These are phyloP conservation scores for Phytophthora meadii DNA, from an alignment of 352 stramenopile species.

Conservation along the genomic window DNA sequence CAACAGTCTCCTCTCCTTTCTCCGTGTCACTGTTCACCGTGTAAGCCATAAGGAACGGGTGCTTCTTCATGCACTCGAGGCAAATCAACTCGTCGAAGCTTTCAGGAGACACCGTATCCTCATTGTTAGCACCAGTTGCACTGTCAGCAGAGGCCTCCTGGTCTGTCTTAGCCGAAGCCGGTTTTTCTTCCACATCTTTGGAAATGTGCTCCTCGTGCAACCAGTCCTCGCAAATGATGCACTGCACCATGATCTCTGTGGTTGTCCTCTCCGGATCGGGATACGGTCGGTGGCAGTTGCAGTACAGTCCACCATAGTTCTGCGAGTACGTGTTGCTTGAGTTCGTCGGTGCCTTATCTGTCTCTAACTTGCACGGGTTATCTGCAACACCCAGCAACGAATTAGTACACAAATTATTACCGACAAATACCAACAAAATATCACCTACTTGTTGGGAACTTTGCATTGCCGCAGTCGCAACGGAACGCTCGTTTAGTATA, in stretches of 20 bases:
- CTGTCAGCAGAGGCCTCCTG: conserved; percentile 5
- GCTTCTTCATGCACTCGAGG: conserved; percentile 65
- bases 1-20: conserved; percentile 8
- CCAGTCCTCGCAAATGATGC: conserved; percentile 82
- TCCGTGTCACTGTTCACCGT: conserved; percentile 37
- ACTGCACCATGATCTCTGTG: conserved; percentile 78
- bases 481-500: conserved; percentile 82
- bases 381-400: conserved; percentile 23
- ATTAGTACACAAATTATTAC: background rate
- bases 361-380: conserved; percentile 59
- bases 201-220: conserved; percentile 78
- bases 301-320: conserved; percentile 76
- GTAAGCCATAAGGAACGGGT: conserved; percentile 71
- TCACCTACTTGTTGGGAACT: conserved; percentile 48
- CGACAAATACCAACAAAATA: too few relatives aligned
- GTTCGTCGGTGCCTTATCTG: conserved; percentile 61
- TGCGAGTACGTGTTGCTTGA: conserved; percentile 73
- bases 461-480: conserved; percentile 77
- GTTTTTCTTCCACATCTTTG: conserved; percentile 9
- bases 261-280: conserved; percentile 75
- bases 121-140: conserved; percentile 8
- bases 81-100: conserved; percentile 79
- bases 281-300: conserved; percentile 77
- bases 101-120: conserved; percentile 21
- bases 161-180: conserved; percentile 4